These are phyloP conservation scores for Pleurotus sapidus DNA, from an alignment of 768 basidiomycete species.

Conservation along the genomic window DNA sequence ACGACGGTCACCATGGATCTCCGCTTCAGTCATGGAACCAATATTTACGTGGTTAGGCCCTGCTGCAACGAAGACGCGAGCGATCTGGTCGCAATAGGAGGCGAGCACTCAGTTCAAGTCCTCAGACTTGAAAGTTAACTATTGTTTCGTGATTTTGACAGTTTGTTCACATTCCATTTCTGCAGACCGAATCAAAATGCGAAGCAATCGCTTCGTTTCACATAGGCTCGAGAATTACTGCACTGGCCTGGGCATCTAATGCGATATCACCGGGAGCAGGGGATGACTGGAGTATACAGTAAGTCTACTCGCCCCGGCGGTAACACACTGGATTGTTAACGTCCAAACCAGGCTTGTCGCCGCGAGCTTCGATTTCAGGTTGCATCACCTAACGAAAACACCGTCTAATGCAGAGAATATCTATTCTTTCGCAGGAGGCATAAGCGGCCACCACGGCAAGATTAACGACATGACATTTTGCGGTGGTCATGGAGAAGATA, in stretches of 20 bases:
- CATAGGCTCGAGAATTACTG: slow-evolving; percentile 66
- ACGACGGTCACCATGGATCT: slow-evolving; percentile 46
- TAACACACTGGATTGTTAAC: slow-evolving; percentile 1
- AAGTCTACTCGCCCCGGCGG: slow-evolving; percentile 19
- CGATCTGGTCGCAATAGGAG: slow-evolving; percentile 73
- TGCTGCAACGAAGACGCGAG: slow-evolving; percentile 61
- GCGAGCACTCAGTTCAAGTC: slow-evolving; percentile 70
- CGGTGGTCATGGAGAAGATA: slow-evolving; percentile 69
- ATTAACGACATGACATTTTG: slow-evolving; percentile 80
- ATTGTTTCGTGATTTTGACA: neutral
- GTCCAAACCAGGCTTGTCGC: slow-evolving; percentile 53
- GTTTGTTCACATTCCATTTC: neutral
- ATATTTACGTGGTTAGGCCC: slow-evolving; percentile 60
- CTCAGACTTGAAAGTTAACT: slow-evolving; percentile 52
- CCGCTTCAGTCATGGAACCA: slow-evolving; percentile 54
- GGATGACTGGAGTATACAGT: slow-evolving; percentile 76
- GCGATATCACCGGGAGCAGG: slow-evolving; percentile 63
- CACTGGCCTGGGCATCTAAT: slow-evolving; percentile 76
- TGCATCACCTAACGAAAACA: slow-evolving; percentile 66
- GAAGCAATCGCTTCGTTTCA: slow-evolving; percentile 67
- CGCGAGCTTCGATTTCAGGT: slow-evolving; percentile 65
- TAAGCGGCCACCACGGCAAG: slow-evolving; percentile 78
- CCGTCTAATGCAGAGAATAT: slow-evolving; percentile 44
- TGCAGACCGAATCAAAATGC: slow-evolving; percentile 40
- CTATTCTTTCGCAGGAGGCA: slow-evolving; percentile 74